These are phyloP conservation scores for Yamagishiella unicocca DNA, from an alignment of 139 green algal genomes.

Conservation along the genomic window DNA sequence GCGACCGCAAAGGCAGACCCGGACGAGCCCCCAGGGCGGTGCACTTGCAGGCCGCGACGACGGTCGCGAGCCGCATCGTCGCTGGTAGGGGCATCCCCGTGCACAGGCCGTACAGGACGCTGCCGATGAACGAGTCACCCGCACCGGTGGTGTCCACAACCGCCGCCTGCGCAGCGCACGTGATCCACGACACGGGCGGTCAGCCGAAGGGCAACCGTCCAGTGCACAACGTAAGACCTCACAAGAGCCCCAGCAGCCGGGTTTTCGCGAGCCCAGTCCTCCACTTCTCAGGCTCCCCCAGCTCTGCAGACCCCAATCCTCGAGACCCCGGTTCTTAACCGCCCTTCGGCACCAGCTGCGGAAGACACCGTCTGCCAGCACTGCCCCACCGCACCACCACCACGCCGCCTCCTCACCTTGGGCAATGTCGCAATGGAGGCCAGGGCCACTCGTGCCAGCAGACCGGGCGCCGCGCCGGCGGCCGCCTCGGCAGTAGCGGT, in stretches of 20 bases:
- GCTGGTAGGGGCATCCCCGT: slow-evolving; percentile 58
- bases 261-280: no score
- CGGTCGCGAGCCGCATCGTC: slow-evolving; percentile 72
- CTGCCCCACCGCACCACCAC: no score
- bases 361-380: no score
- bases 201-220: no score
- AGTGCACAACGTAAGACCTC: no score
- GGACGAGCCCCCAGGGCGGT: slow-evolving; percentile 82
- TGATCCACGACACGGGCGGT: background rate
- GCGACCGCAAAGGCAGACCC: slow-evolving; percentile 73
- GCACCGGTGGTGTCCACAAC: slow-evolving; percentile 94
- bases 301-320: no score
- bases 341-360: no score
- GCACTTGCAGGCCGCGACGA: slow-evolving; percentile 90
- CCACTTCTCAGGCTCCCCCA: no score
- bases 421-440: slow-evolving; percentile 53
- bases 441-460: background rate
- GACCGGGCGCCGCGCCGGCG: background rate
- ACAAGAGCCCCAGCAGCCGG: no score
- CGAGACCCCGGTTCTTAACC: no score
- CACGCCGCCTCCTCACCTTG: no score
- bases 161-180: slow-evolving; percentile 42
- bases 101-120: slow-evolving; percentile 83
- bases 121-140: slow-evolving; percentile 95
- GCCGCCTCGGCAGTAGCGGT: background rate